Base-by-base conservation (phyloP, 2,329 filamentous ascomycete species). In the Talaromyces marneffei region DNA sequence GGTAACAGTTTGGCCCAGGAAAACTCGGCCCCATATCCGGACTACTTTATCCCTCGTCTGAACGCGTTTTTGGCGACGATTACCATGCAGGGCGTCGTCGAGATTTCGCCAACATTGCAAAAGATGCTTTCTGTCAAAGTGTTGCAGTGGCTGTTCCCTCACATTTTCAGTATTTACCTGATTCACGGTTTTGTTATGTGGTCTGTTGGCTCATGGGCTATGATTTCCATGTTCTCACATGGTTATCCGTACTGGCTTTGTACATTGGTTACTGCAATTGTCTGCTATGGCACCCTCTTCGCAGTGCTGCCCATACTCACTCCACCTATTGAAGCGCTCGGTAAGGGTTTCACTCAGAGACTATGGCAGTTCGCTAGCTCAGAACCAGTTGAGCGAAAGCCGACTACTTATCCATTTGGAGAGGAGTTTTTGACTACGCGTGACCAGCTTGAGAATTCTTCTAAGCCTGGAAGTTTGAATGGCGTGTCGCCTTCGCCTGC, bases 151-250 rank as follows among this genome's bases (percentile, higher is more conserved):
- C 66, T 80, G 18, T 80, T 80, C 67, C 79, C 78, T 4, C 79
- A 81, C 66, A 77, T 80, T 65, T 80, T 80, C 67, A 80, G 77
- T 39, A 78, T 81, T 59, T 81, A 81, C 64, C 74, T 81, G 7
- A 71, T 80, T 54, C 79, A 81, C 64, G 79, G 79, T 39, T 66
- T 73, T 40, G 65, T 73, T 18, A 72, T 72, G 62, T 73, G 70
- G 70, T 64, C 65, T 10, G 40, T 72, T 6, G 71, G 71, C 16
- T 61, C 70, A 16, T 65, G 63, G 59, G 53, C 66, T 7, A 65
- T 64, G 44, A 60, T 71, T 12, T 59, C 61, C 8, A 40, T 71
- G 7, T 63, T 56, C 18, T 54, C 48, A 2, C 44, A 62, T 9
- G 63, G 67, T 2, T 52, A 67, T 14, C 69, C 67, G 1, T 71